Percentiles rank a stretch among this genome's conserved stretches.
Conservation (phyloP, 176 grass and related monocot genomes). For the Aegilops speltoides region DNA sequence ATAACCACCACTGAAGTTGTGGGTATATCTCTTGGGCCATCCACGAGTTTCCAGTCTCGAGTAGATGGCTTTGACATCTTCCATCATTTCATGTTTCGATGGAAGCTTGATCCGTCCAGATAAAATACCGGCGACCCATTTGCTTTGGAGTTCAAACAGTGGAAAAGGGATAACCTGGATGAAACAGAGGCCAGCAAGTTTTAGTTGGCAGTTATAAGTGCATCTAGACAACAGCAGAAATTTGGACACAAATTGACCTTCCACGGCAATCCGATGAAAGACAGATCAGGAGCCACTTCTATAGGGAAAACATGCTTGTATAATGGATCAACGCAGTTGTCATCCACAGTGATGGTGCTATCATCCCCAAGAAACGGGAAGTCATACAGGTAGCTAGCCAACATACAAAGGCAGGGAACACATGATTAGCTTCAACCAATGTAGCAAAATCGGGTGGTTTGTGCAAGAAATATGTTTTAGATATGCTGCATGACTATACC, state of each 20-base stretch:
- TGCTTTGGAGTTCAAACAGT: constrained; percentile 88
- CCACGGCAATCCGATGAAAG: constrained; percentile 66
- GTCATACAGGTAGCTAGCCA: constrained; percentile 63
- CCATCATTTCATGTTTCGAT: constrained; percentile 63
- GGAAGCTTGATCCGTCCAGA: constrained; percentile 63
- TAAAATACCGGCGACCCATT: constrained; percentile 78
- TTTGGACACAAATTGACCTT: constrained; percentile 41
- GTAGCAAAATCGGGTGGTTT: background rate
- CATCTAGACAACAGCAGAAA: background rate
- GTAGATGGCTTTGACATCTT: constrained; percentile 63
- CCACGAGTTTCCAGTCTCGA: constrained; percentile 36
- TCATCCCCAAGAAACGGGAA: constrained; percentile 63
- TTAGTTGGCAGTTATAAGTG: background rate
- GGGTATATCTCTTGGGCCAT: constrained; percentile 93
- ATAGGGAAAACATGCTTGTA: constrained; percentile 80
- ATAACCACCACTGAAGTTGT: constrained; percentile 47
- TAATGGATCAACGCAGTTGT: constrained; percentile 60
- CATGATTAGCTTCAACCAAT: constrained; percentile 21
- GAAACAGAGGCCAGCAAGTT: background rate
- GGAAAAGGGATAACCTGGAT: constrained; percentile 73
- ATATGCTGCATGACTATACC: constrained; percentile 38
- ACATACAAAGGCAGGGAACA: background rate
- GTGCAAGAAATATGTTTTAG: background rate
- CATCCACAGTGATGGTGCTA: constrained; percentile 62
- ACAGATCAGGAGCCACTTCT: constrained; percentile 45